phyloP scores from a whole-genome alignment of 2,329 filamentous ascomycete genomes.

The Cytospora paraplurivora region DNA sequence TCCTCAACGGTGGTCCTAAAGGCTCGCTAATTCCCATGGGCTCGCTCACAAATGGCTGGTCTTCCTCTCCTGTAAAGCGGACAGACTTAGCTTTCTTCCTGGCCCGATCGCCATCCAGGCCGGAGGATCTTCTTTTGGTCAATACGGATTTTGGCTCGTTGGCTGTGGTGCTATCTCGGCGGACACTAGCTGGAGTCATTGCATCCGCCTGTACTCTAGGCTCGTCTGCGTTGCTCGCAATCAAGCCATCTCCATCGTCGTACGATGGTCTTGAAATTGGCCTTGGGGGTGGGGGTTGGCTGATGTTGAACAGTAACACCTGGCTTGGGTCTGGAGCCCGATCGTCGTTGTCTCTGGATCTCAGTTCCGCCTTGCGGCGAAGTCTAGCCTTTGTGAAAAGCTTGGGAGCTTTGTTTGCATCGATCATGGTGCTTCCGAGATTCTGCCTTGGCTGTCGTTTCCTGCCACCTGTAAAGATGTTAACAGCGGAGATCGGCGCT shows the following conservation, averaged over 20 bases:
- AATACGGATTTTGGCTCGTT: constrained; percentile 3
- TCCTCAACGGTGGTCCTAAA: constrained; percentile 4
- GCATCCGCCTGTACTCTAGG: not conserved
- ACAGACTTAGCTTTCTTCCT: constrained; percentile 43
- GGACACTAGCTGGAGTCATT: constrained; percentile 10
- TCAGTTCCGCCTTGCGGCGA: constrained; percentile 45
- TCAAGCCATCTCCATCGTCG: not conserved
- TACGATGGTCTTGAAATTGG: not conserved
- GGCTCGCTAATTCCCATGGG: constrained; percentile 32
- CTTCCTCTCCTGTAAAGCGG: constrained; percentile 38
- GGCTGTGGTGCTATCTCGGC: constrained; percentile 17
- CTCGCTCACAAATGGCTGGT: constrained; percentile 31
- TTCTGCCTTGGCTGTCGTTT: constrained; percentile 40
- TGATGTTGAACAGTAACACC: constrained; percentile 37
- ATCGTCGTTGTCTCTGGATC: constrained; percentile 48
- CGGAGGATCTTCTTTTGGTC: constrained; percentile 17
- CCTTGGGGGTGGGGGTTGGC: constrained; percentile 2
- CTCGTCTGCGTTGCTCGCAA: constrained; percentile 9
- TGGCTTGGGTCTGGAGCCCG: constrained; percentile 40
- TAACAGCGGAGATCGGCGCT: constrained; percentile 36
- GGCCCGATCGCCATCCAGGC: constrained; percentile 1
- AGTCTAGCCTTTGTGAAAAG: constrained; percentile 43
- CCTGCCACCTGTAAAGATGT: constrained; percentile 51
- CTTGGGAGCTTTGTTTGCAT: constrained; percentile 46
- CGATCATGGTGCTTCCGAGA: constrained; percentile 44